Conservation (phyloP, 441 rosid genomes). For the Macaranga tanarius region DNA sequence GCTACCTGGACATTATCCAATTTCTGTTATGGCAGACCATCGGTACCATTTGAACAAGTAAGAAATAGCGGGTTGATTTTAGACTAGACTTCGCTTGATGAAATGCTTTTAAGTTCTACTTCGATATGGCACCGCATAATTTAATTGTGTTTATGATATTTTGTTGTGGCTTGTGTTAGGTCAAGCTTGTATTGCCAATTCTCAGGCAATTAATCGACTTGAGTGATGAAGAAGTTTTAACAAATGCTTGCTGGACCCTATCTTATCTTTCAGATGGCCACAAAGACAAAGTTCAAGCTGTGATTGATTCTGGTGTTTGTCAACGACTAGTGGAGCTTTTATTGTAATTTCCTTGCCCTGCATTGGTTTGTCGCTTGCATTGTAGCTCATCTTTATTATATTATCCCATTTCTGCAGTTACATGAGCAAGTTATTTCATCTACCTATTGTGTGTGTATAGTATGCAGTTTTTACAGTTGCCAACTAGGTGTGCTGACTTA, state of each 20-base stretch:
- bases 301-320: conserved; percentile 63
- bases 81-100: background rate
- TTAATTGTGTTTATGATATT: conserved; percentile 5
- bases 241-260: conserved; percentile 85
- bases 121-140: background rate
- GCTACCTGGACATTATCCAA: conserved; percentile 90
- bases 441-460: conserved; percentile 5
- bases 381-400: no score
- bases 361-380: background rate
- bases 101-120: background rate
- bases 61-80: background rate
- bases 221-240: conserved; percentile 77
- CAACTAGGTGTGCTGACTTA: conserved; percentile 7
- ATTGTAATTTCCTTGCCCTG: conserved; percentile 33
- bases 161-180: conserved; percentile 39
- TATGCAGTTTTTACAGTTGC: background rate
- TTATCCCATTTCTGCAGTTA: background rate
- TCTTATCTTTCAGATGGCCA: conserved; percentile 87
- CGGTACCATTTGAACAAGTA: conserved; percentile 71
- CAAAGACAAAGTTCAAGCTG: conserved; percentile 77
- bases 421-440: background rate
- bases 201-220: conserved; percentile 58
- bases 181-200: conserved; percentile 68
- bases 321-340: conserved; percentile 67
- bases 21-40: conserved; percentile 85